Evolutionary conservation across 768 basidiomycete genomes (phyloP), one percentile per base, ranked within the genome.

Genomic region (Lactarius vividus): DNA sequence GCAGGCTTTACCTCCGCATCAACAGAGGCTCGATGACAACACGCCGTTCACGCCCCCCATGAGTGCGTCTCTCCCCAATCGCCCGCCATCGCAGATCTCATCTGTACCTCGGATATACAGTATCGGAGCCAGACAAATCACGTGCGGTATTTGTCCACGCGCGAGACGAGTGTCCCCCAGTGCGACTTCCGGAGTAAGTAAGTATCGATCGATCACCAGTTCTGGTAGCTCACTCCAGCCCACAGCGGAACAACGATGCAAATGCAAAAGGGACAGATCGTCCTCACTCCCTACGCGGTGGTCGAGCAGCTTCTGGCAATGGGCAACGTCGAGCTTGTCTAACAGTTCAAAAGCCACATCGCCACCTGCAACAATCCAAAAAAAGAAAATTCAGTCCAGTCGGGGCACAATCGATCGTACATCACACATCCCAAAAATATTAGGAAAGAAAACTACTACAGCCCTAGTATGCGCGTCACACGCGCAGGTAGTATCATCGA

Each of bases 81-180:
- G 20, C 33, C 28, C 10, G 69, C 20, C 64, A 64, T 65, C 42
- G 23, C n/a, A 3, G 49, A 29, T 59, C 70, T 66, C 16, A 57
- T 4, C 58, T 63, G 7, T 33, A 33, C 35, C 53, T 23, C 31
- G 49, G 26, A 18, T 16, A 8, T 8, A 28, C 74, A 97, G 95
- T 94, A 16, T 81, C 88, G 0, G 81, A 85, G 71, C 94, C 95
- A 11, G 89, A 95, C 71, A 87, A 84, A 73, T 80, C 84, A 3
- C 81, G 82, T 0, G 87, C 92, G 0, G 92, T 97, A 0, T 92
- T 96, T 72, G 87, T 91, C 2, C 90, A 88, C 73, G 94, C 93
- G 18, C 79, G 88, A 29, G 80, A 82, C 67, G 81, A 82, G 63
- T 96, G 91, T 77, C 85, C 86, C 10, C 85, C 83, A 4, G 80